Base-by-base conservation (phyloP, 2,329 filamentous ascomycete species). In the Beauveria australis region DNA sequence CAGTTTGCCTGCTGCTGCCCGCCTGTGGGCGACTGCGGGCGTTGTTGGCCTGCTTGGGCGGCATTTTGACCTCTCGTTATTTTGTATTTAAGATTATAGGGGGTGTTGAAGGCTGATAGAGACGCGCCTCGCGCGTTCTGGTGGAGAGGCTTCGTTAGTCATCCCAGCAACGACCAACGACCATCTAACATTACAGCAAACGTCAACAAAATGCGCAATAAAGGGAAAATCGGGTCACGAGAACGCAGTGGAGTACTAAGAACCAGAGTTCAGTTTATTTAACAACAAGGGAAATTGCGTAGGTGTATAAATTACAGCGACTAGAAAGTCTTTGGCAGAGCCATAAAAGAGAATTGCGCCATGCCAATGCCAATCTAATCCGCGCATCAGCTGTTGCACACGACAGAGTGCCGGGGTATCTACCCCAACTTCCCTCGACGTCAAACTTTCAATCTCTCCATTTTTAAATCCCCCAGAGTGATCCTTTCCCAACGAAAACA, bases 221-320 rank as follows among this genome's bases (percentile, higher is more conserved):
- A 54, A 16, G 14, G 12, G 16, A 8, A 5, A 16, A 9, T n/a
- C 9, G 30, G 18, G 26, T 44, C 9, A 48, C 41, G 24, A 52
- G 7, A 52, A 66, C 24, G 67, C 67, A 68, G 65, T 67, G 71
- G 68, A 74, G 71, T 74, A 71, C 73, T 71, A 73, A 71, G 61
- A 62, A 62, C 51, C 52, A 62, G 56, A 46, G 56, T 60, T 60
- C 56, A 16, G 22, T 56, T 62, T 43, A 62, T 60, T 53, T 67
- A 66, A 69, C 68, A 71, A 66, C 71, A 75, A 74, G 71, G 76
- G 77, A 79, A 81, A 80, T 81, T 80, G 80, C 79, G 74, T 79
- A 78, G 75, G 76, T 79, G 74, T 81, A 82, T 83, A 83, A 81
- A 83, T 83, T 84, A 84, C 81, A 84, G 78, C 80, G 81, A 79